Conservation (phyloP, 2,329 filamentous ascomycete genomes). For the Aureobasidium namibiae region DNA sequence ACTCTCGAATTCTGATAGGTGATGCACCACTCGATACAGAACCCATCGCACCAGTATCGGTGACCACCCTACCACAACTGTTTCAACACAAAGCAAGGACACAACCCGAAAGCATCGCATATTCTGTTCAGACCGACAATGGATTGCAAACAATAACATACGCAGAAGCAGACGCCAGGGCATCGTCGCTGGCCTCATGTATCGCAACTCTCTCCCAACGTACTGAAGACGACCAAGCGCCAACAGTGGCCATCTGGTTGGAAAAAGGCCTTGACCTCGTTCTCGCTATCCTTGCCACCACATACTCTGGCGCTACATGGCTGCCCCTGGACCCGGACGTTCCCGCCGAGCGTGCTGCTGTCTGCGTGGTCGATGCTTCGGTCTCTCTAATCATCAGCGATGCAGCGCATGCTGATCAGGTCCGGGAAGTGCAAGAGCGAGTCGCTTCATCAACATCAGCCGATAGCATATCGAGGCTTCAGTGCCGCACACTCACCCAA, state of each 20-base stretch:
- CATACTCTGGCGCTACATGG: neutral
- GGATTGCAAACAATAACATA: neutral
- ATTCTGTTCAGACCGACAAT: neutral
- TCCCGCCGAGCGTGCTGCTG: neutral
- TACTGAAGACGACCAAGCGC: neutral
- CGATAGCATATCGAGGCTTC: neutral
- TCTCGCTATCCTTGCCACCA: neutral
- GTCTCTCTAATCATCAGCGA: neutral
- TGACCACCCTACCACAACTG: neutral
- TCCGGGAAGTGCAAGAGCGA: neutral
- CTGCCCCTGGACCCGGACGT: neutral
- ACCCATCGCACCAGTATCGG: neutral
- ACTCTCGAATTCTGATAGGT: neutral
- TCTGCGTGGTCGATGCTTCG: neutral
- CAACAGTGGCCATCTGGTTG: neutral
- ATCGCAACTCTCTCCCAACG: neutral
- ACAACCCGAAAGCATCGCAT: neutral
- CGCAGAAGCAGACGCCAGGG: neutral
- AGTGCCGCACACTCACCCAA: neutral
- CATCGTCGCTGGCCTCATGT: neutral
- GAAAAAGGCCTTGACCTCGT: neutral
- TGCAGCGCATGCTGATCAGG: neutral
- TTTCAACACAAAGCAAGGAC: neutral
- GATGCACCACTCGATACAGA: neutral
- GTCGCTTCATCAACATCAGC: neutral